phyloP scores from a whole-genome alignment of 2,329 filamentous ascomycete species.

The Penicillium concentricum region DNA sequence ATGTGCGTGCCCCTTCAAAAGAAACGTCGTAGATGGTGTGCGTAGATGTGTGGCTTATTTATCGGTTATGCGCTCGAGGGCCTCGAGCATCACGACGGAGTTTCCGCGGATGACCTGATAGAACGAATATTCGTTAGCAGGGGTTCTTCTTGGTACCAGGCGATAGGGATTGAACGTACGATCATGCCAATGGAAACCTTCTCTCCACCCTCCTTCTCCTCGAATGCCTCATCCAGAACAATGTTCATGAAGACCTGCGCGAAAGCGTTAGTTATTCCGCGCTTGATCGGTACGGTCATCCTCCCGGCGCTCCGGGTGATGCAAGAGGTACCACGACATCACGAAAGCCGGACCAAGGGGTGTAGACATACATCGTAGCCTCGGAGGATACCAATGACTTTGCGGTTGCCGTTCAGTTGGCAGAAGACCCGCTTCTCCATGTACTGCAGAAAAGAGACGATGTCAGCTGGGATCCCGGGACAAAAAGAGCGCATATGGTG shows the following conservation, averaged over 20 bases:
- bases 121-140: conserved; percentile 8
- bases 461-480: conserved; percentile 14
- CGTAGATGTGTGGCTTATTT: conserved; percentile 32
- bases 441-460: conserved; percentile 61
- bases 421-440: conserved; percentile 99
- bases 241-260: conserved; percentile 93
- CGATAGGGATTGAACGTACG: conserved; percentile 51
- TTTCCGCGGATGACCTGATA: conserved; percentile 88
- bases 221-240: conserved; percentile 92
- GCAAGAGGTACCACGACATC: too few relatives aligned
- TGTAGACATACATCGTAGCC: conserved; percentile 80
- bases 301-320: too few relatives aligned
- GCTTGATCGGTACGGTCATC: background rate
- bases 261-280: conserved; percentile 1
- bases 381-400: conserved; percentile 89
- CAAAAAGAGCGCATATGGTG: background rate
- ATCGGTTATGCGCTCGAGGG: conserved; percentile 45
- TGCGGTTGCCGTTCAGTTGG: conserved; percentile 95
- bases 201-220: conserved; percentile 89
- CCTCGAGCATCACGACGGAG: conserved; percentile 95
- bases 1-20: conserved; percentile 11
- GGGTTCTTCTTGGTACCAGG: background rate
- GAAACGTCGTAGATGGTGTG: conserved; percentile 15
- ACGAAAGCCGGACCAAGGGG: background rate
- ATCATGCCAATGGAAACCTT: conserved; percentile 91